Conservation (phyloP, 2,329 filamentous ascomycete species). For the Neoscytalidium dimidiatum region DNA sequence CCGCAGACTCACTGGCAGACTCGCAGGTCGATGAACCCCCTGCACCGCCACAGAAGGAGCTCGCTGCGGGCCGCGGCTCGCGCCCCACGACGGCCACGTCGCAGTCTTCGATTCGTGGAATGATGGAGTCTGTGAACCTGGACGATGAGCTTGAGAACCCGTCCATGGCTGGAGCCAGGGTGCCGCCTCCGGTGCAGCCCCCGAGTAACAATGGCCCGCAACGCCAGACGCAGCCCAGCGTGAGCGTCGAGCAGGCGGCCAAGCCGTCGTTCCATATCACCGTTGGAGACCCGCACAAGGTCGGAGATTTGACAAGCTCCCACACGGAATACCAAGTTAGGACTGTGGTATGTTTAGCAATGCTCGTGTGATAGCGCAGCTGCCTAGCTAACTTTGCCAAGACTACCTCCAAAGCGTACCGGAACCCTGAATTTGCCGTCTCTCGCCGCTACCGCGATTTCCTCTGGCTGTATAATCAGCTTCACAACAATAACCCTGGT, state of each 20-base stretch:
- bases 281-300: constrained; percentile 96
- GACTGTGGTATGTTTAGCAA: constrained; percentile 68
- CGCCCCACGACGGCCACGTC: constrained; percentile 56
- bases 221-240: constrained; percentile 68
- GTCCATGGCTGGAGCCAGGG: constrained; percentile 55
- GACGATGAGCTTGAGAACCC: constrained; percentile 63
- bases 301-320: constrained; percentile 92
- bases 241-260: constrained; percentile 89
- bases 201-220: constrained; percentile 48
- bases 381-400: constrained; percentile 37
- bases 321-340: constrained; percentile 97
- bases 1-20: constrained; percentile 52
- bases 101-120: constrained; percentile 52
- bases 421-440: constrained; percentile 87
- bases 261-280: constrained; percentile 89
- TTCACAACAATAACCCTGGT: constrained; percentile 93
- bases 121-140: constrained; percentile 69
- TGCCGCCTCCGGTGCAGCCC: constrained; percentile 64
- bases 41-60: constrained; percentile 64
- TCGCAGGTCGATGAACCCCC: constrained; percentile 61
- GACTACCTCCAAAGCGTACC: constrained; percentile 96
- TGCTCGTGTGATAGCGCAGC: not conserved
- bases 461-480: constrained; percentile 92
- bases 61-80: constrained; percentile 50
- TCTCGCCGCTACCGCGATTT: constrained; percentile 95